Evolutionary conservation across 2,329 filamentous ascomycete species (phyloP).

Genomic region (Acrocalymma vagum): DNA sequence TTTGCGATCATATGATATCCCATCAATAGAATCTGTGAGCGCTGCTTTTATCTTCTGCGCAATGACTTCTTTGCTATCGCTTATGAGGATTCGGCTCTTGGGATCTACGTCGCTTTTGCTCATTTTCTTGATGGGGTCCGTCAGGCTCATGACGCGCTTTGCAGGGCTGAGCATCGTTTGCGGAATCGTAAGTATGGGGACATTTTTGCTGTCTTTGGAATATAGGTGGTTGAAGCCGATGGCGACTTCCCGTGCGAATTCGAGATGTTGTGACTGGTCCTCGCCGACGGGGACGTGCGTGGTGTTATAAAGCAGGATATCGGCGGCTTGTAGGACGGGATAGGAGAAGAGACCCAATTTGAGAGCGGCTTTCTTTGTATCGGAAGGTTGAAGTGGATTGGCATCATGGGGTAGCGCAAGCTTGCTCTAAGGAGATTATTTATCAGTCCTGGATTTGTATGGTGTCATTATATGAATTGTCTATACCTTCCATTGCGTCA

Average conservation of each 20-base stretch:
- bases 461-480: neutral
- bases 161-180: conserved; percentile 61
- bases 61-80: conserved; percentile 72
- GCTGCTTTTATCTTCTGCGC: conserved; percentile 74
- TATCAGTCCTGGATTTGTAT: conserved; percentile 8
- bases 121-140: conserved; percentile 84
- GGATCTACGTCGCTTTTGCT: conserved; percentile 83
- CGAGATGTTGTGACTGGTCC: conserved; percentile 92
- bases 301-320: conserved; percentile 84
- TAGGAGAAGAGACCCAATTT: conserved; percentile 96
- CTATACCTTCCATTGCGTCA: conserved; percentile 98
- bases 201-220: conserved; percentile 47
- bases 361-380: conserved; percentile 64
- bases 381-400: conserved; percentile 61
- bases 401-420: conserved; percentile 69
- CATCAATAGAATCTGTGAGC: conserved; percentile 75
- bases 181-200: conserved; percentile 27
- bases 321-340: conserved; percentile 92
- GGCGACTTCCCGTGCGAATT: conserved; percentile 87
- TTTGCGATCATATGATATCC: conserved; percentile 75
- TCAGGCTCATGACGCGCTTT: conserved; percentile 89
- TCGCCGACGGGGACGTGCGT: conserved; percentile 98
- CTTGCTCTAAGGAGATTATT: conserved; percentile 66
- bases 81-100: conserved; percentile 83
- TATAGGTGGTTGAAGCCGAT: conserved; percentile 87